phyloP scores from a whole-genome alignment of 768 basidiomycete species.

The Albatrellus ellisii region DNA sequence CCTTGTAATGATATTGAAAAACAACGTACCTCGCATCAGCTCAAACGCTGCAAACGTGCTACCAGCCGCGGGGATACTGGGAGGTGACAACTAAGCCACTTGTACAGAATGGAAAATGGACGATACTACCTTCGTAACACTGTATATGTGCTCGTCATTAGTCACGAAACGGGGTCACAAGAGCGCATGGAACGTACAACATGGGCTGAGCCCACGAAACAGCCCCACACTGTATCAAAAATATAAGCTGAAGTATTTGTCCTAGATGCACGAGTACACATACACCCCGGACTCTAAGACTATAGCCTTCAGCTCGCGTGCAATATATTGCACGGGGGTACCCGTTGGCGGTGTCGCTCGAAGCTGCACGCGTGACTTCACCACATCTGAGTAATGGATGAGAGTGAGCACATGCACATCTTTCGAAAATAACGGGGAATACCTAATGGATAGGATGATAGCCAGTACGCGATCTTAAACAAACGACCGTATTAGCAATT shows the following conservation, averaged over 20 bases:
- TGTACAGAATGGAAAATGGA: neutral
- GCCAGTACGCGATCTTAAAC: constrained; percentile 76
- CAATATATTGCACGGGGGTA: constrained; percentile 67
- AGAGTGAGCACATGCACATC: neutral
- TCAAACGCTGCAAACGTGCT: constrained; percentile 88
- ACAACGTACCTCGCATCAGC: constrained; percentile 49
- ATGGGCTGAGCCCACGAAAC: constrained; percentile 66
- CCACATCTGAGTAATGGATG: constrained; percentile 47
- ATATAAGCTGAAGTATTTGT: neutral
- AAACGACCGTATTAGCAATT: neutral
- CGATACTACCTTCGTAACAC: constrained; percentile 46
- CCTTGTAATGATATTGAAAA: neutral
- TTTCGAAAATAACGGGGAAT: neutral
- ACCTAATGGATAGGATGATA: constrained; percentile 86
- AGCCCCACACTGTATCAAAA: constrained; percentile 37
- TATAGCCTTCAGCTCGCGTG: constrained; percentile 50
- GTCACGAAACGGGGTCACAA: neutral
- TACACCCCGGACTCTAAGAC: constrained; percentile 63
- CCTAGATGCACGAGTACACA: constrained; percentile 19
- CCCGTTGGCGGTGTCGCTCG: constrained; percentile 60
- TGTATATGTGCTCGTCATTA: constrained; percentile 16
- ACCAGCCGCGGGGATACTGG: constrained; percentile 82
- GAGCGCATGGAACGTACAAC: constrained; percentile 35
- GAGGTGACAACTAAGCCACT: neutral
- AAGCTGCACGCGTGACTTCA: constrained; percentile 85